Evolutionary conservation across 2,329 filamentous ascomycete species (phyloP).

Genomic region (Fusarium anguioides): DNA sequence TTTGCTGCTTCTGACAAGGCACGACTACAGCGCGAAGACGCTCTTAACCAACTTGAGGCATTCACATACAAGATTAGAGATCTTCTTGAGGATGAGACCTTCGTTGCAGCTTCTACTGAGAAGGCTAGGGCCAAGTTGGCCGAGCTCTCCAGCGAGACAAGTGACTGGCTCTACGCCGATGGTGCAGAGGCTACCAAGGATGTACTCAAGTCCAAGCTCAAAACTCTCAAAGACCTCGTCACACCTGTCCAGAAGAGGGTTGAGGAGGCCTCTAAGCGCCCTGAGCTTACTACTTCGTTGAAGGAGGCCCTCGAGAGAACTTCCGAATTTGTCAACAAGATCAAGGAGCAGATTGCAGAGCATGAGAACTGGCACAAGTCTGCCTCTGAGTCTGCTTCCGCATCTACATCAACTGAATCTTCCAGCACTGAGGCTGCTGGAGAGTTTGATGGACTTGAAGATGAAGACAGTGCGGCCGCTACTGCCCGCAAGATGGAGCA

Average conservation of each 20-base stretch:
- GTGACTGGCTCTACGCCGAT: constrained; percentile 93
- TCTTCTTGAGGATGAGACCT: constrained; percentile 80
- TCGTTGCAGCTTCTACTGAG: constrained; percentile 76
- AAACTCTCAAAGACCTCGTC: constrained; percentile 81
- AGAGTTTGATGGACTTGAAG: constrained; percentile 81
- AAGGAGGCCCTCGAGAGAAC: constrained; percentile 78
- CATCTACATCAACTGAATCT: constrained; percentile 53
- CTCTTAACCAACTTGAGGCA: constrained; percentile 90
- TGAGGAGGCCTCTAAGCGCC: constrained; percentile 77
- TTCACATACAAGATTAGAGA: constrained; percentile 92
- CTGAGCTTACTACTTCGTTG: constrained; percentile 73
- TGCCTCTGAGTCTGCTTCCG: constrained; percentile 62
- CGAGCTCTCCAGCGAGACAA: constrained; percentile 73
- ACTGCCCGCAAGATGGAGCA: constrained; percentile 60
- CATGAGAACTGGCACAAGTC: constrained; percentile 71
- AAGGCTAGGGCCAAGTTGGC: constrained; percentile 75
- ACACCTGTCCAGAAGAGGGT: constrained; percentile 80
- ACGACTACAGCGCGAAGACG: constrained; percentile 82
- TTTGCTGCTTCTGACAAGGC: constrained; percentile 89
- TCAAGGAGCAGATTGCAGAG: constrained; percentile 76
- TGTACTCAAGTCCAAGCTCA: constrained; percentile 79
- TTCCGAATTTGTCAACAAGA: constrained; percentile 73
- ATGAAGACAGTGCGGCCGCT: constrained; percentile 63
- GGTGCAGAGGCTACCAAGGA: constrained; percentile 80
- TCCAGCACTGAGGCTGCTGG: constrained; percentile 58